Evolutionary conservation across 108 stramenopile species (phyloP), one percentile per base, ranked within the genome.

Genomic region (Chaetoceros tenuissimus): DNA sequence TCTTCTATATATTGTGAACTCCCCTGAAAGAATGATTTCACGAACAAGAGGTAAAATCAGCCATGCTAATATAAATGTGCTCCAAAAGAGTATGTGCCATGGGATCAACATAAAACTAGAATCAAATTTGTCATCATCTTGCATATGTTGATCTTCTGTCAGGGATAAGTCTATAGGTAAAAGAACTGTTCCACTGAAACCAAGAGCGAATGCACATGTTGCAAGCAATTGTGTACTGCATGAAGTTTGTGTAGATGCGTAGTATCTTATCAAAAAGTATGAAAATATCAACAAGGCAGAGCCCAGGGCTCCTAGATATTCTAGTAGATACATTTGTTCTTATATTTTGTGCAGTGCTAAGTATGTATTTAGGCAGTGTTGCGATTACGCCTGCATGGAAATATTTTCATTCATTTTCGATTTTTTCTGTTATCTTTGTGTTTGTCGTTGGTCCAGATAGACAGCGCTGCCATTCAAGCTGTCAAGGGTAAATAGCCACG

Each of bases 31-130:
- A 34, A 85, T 77, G 17, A 73, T 64, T 29, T 73, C 68, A 24
- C 81, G 49, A 5, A 76, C 48, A 7, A 88, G 59, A 24, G 91
- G 91, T 10, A 93, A 55, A 22, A 85, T 55, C 3, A 78, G 53
- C 82, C 81, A 93, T 18, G 85, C 85, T 1, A 93, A 60, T 3
- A 87, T 18, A 57, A 93, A 89, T 1, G 91, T 93, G 19, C 65
- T 69, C 85, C 84, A 89, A 69, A 82, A 89, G 25, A 63, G 72
- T 13, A 77, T 51, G 24, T 55, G 60, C 76, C 77, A 81, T 2
- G 72, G 60, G 18, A 60, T 29, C 62, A 66, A 73, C 44, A 77
- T 74, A 17, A 66, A 69, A 59, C 74, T 74, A 21, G 43, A 59
- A 7, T 47, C 21, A 1, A 18, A 45, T 46, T 51, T 13, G 5